These are phyloP conservation scores for Pistacia atlantica DNA, from an alignment of 345 rosid species.

Conservation along the genomic window DNA sequence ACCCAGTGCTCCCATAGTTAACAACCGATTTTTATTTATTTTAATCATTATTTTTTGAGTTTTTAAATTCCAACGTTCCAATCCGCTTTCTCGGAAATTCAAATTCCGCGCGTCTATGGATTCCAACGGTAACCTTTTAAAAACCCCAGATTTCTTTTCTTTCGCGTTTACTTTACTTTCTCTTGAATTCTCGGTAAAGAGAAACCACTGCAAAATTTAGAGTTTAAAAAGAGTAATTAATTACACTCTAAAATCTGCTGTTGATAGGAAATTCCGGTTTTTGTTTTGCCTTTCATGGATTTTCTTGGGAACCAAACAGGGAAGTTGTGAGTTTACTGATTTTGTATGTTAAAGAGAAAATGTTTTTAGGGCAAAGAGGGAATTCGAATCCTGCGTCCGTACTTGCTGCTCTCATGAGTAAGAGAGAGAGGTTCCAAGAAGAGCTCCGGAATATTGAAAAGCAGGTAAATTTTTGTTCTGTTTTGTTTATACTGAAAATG, in stretches of 20 bases:
- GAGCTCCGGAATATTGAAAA: constrained; percentile 71
- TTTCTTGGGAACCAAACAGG: neutral
- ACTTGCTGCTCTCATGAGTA: constrained; percentile 49
- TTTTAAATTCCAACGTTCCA: constrained; percentile 9
- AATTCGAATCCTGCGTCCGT: constrained; percentile 41
- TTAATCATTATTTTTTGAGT: neutral
- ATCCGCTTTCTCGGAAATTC: constrained; percentile 13
- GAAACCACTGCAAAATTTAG: neutral
- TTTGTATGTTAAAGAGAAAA: neutral
- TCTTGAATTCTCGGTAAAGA: neutral
- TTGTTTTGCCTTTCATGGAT: neutral
- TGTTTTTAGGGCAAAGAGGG: constrained; percentile 38
- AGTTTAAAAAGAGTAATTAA: neutral
- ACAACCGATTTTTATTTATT: neutral
- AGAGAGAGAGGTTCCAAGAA: constrained; percentile 65
- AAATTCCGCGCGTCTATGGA: constrained; percentile 42
- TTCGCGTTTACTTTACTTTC: neutral
- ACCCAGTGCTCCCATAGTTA: neutral
- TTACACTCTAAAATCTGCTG: neutral
- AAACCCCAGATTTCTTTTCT: constrained; percentile 6
- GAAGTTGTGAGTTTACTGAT: neutral
- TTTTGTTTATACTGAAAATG: neutral
- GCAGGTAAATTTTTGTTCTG: constrained; percentile 41
- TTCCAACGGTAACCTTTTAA: constrained; percentile 19
- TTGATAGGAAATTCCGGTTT: neutral